Evolutionary conservation across 1,139 yeast genomes (phyloP), one percentile per base, ranked within the genome.

Genomic region (Ashbya aceris): DNA sequence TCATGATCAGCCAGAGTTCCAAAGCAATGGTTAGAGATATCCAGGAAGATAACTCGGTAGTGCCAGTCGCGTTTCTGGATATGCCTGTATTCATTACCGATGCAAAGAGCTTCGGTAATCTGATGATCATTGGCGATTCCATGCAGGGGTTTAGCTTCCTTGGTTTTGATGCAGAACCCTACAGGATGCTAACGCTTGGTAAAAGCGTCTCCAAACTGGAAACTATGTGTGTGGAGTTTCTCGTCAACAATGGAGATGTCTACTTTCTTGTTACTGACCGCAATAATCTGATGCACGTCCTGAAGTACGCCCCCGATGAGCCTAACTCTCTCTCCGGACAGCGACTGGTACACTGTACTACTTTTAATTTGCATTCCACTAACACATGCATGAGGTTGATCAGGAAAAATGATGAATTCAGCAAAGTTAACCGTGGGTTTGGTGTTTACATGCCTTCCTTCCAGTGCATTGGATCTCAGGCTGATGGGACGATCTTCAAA

Each of bases 161-260:
- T 23, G 97, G 96, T 1, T 89, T 87, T 63, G 95, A 89, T 58
- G 91, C 94, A 2, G 96, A 91, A 54, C 99, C 98, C 1, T 89
- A 84, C 61, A 69, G 96, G 49, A 79, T 91, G 81, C 70, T 85
- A 23, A 64, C 75, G 49, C 65, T 93, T 42, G 91, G 95, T 7
- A 83, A 83, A 54, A 95, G 89, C 58, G 69, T 76, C 32, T 73
- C 76, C 28, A 63, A 71, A 12, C 65, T 83, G 34, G 83, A 79
- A 53, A 83, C 83, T 0, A 56, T 68, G 27, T 54, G 71, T 12
- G 74, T 83, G 2, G 97, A 87, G 49, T 85, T 85, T 58, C 65
- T 86, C 29, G 76, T 80, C 12, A 75, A 77, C 47, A 83, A 80
- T 47, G 83, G 83, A 12, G 83, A 82, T 40, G 65, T 89, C 4